A percentile compares a stretch with the other conserved stretches of the same genome.
These are phyloP conservation scores for Tarenaya hassleriana DNA, from an alignment of 345 rosid species.

Conservation along the genomic window DNA sequence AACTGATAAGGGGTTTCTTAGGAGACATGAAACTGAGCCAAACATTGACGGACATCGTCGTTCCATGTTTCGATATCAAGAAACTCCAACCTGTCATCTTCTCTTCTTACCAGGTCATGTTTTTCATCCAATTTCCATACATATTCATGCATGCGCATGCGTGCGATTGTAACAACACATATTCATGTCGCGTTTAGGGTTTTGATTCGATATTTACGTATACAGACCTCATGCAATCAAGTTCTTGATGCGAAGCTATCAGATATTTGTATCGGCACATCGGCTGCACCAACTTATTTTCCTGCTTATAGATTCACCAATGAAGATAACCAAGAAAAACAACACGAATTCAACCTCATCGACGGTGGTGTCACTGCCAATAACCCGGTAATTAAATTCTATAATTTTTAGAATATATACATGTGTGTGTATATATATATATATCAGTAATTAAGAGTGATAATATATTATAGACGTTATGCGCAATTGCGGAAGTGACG, in stretches of 20 bases:
- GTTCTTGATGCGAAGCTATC: constrained; percentile 42
- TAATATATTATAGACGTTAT: constrained; percentile 40
- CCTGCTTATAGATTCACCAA: constrained; percentile 55
- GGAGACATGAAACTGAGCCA: constrained; percentile 42
- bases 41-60: constrained; percentile 52
- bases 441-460: background rate
- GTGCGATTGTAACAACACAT: too few relatives aligned
- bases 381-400: constrained; percentile 47
- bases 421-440: too few relatives aligned
- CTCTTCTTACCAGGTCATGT: constrained; percentile 55
- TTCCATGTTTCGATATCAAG: constrained; percentile 73
- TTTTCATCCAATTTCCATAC: background rate
- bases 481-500: constrained; percentile 57
- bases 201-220: background rate
- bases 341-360: constrained; percentile 54
- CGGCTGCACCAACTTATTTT: constrained; percentile 70
- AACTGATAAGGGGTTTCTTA: constrained; percentile 28
- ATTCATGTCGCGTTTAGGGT: background rate
- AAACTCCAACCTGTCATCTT: constrained; percentile 62
- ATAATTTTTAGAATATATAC: background rate
- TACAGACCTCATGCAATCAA: constrained; percentile 30
- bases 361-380: constrained; percentile 69
- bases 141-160: background rate
- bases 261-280: constrained; percentile 63
- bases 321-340: constrained; percentile 30